Evolutionary conservation across 345 rosid species (phyloP).

Genomic region (Durio zibethinus): DNA sequence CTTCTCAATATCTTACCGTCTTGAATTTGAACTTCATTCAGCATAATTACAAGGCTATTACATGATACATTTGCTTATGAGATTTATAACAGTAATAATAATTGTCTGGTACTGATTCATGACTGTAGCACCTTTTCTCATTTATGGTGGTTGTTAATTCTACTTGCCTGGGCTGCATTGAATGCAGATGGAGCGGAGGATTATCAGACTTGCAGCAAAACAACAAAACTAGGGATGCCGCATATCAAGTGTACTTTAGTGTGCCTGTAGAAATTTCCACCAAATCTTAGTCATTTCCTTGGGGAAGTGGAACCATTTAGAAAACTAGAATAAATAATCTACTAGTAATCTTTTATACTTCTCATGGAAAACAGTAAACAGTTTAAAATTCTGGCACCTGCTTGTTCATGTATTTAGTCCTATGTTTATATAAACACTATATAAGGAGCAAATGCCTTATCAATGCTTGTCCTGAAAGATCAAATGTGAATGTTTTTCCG

Average conservation of each 20-base stretch:
- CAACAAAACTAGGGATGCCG: slow-evolving; percentile 7
- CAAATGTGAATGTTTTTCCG: neutral
- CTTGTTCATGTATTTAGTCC: neutral
- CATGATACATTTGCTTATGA: neutral
- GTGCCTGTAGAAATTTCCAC: neutral
- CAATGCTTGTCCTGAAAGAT: neutral
- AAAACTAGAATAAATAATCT: neutral
- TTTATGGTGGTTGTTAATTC: neutral
- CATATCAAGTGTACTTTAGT: neutral
- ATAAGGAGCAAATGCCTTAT: neutral
- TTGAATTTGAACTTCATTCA: slow-evolving; percentile 6
- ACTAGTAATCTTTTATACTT: too few relatives aligned
- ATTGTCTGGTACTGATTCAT: neutral
- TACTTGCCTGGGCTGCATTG: neutral
- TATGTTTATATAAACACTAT: neutral
- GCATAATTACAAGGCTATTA: neutral
- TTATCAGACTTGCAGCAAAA: slow-evolving; percentile 35
- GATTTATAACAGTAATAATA: neutral
- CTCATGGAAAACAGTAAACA: neutral
- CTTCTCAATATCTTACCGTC: neutral
- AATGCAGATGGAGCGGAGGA: slow-evolving; percentile 43
- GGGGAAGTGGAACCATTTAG: neutral
- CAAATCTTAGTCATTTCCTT: neutral
- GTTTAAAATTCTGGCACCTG: neutral
- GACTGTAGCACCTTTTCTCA: neutral